Conservation (phyloP, 139 green algal genomes). For the Chlamydomonas asymmetrica region DNA sequence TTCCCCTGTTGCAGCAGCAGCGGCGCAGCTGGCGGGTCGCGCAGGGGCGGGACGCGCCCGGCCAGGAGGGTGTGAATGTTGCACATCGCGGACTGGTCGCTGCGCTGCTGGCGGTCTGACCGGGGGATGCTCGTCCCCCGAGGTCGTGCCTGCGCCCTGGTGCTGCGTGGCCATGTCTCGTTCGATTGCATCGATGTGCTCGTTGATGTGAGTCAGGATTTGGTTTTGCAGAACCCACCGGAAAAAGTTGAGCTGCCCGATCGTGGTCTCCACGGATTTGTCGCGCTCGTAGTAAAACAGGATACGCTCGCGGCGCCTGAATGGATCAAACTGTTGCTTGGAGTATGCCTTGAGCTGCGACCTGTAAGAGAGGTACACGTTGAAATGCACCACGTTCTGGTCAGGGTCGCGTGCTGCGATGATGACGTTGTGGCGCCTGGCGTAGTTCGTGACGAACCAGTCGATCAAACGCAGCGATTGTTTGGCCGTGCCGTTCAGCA, state of each 20-base stretch:
- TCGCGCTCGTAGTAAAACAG: neutral
- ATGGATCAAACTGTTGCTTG: slow-evolving; percentile 27
- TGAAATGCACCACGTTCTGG: neutral
- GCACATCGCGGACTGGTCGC: too few species aligned
- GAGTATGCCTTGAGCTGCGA: slow-evolving; percentile 25
- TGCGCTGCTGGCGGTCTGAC: too few species aligned
- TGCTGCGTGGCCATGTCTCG: too few species aligned
- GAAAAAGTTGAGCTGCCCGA: slow-evolving; percentile 29
- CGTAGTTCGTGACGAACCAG: slow-evolving; percentile 16
- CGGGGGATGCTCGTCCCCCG: too few species aligned
- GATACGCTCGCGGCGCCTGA: slow-evolving; percentile 12
- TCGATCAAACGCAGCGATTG: slow-evolving; percentile 10
- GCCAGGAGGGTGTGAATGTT: too few species aligned
- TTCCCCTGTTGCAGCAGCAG: too few species aligned
- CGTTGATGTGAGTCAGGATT: slow-evolving; percentile 10
- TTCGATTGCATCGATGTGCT: slow-evolving; percentile 6
- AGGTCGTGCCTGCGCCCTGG: too few species aligned
- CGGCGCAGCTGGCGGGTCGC: too few species aligned
- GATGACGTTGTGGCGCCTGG: slow-evolving; percentile 10
- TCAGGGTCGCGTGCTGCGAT: neutral
- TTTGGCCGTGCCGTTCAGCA: neutral
- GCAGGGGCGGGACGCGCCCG: too few species aligned
- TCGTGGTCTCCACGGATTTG: neutral
- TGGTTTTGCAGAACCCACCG: slow-evolving; percentile 8
- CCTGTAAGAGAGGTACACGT: slow-evolving; percentile 22